phyloP scores from a whole-genome alignment of 2,329 filamentous ascomycete species.

The Fusarium sp. region DNA sequence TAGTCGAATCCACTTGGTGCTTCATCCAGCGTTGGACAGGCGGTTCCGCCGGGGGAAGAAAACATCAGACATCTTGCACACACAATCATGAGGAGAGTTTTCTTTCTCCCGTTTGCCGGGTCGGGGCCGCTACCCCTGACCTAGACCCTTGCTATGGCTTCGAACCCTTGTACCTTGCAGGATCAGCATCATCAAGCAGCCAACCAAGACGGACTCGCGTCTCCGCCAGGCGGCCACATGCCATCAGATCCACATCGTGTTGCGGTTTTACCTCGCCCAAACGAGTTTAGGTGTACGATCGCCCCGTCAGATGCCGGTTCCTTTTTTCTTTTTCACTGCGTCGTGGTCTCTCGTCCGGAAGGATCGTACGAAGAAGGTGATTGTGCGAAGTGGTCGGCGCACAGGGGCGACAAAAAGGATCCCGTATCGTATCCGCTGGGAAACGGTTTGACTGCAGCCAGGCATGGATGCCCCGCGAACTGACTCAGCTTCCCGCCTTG shows the following conservation, averaged over 20 bases:
- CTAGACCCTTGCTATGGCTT: conserved; percentile 25
- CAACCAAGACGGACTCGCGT: conserved; percentile 30
- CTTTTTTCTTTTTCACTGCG: conserved; percentile 4
- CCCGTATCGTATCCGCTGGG: conserved; percentile 10
- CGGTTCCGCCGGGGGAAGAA: conserved; percentile 6
- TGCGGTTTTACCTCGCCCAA: conserved; percentile 40
- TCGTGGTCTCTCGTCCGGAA: neutral
- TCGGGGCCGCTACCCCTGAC: conserved; percentile 38
- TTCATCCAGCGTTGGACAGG: neutral
- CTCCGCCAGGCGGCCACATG: conserved; percentile 35
- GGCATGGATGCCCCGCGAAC: conserved; percentile 8
- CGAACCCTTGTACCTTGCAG: conserved; percentile 37
- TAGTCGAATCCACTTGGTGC: conserved; percentile 2
- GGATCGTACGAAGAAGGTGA: conserved; percentile 5
- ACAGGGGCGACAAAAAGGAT: neutral
- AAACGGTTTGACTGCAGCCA: conserved; percentile 4
- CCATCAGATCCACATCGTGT: conserved; percentile 32
- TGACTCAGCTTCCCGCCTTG: conserved; percentile 27
- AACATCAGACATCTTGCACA: conserved; percentile 12
- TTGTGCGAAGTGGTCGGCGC: conserved; percentile 3
- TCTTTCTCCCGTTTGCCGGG: conserved; percentile 21
- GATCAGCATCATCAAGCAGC: conserved; percentile 35
- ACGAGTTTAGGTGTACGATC: conserved; percentile 35
- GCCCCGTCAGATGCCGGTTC: conserved; percentile 24
- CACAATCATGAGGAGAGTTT: conserved; percentile 10